Base-by-base conservation (phyloP, 306 rosid genomes). In the Acmispon strigosus region DNA sequence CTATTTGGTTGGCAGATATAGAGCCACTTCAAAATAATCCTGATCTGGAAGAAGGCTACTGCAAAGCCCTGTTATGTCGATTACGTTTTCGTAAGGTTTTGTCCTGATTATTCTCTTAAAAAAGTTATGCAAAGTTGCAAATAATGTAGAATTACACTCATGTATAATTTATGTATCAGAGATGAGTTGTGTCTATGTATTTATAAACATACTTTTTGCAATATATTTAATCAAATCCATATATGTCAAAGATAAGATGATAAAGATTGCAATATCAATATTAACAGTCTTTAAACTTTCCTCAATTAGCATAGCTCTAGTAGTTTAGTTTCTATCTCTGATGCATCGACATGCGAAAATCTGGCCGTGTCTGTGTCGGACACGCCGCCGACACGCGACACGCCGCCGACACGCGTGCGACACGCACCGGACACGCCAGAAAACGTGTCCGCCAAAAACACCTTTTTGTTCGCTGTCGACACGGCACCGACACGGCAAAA, bases 81-180 rank as follows among this genome's bases (percentile, higher is more conserved):
- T 87, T 94, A 88, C 98, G 97, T 86, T 91, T 94, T 86, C 98
- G 97, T 90, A 94, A 94, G 98, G 98, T 94, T 89, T 94, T 86
- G 87, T 78, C 93, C 90, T 83, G 90, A 84, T 73, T 70, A 73
- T 79, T 74, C 84, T 82, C 84, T 74, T 82, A 36, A 52, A 73
- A 27, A 62, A 43, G 74, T 53, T 65, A 69, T 82, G 71, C 39
- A 32, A 66, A 32, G 7, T 32, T 66, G 59, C 47, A 48, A 61
- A 72, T 36, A 47, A 57, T 76, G 55, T 39, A 43, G 36, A 72
- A 55, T 43, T 37, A 64, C 36, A 41, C 41, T 32, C 48, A 39
- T 80, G 64, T 78, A 36, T 83, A 52, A 68, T 77, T 58, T 67
- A 51, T 52, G 63, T 14, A 10, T 74, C 59, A 36, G n/a, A 36